Evolutionary conservation across 1,284 basidiomycete genomes (phyloP), one percentile per base, ranked within the genome.

Genomic region (Kalmanozyma brasiliensis): DNA sequence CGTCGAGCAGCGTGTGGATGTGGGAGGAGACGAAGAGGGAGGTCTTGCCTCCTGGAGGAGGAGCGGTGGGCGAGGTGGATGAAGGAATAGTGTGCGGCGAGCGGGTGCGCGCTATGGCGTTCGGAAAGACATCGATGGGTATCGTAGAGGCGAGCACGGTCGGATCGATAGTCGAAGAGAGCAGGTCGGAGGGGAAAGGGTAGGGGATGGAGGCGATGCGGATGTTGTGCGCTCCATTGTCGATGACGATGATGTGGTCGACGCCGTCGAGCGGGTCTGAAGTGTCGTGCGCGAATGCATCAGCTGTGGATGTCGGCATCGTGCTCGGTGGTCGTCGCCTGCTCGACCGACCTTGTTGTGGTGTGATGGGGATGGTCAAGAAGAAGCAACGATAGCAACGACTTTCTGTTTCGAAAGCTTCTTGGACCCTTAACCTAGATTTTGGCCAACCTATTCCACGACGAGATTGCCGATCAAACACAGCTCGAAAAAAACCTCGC

Each of bases 91-190:
- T 45, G 49, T 61, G 58, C 3, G 59, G 59, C 16, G 49, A 43
- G 10, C 71, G 60, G 1, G 74, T 76, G 32, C 74, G 67, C 0
- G 71, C 74, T 30, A 76, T 76, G 2, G 61, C 63, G 52, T 76
- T 76, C 26, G 72, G 68, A 22, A 45, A 67, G 19, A 38, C 33
- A 16, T 40, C 35, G 17, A 65, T 23, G 0, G 35, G 30, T 3
- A 58, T 42, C 14, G 16, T 19, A 3, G 26, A 34, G 2, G 55
- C 23, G 4, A 57, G 49, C 1, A 43, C 13, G 13, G 38, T n/a
- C 8, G 49, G 37, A 11, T 58, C 45, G 20, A 57, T 26, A 1
- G 23, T 4, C 2, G 47, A 22, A 1, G 45, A 20, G 30, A 49
- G 26, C 19, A 30, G 4, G 14, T 23, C 17, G 9, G 17, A 4